Evolutionary conservation across 2,329 filamentous ascomycete genomes (phyloP).

Genomic region (Fusarium sterilihyphosum): DNA sequence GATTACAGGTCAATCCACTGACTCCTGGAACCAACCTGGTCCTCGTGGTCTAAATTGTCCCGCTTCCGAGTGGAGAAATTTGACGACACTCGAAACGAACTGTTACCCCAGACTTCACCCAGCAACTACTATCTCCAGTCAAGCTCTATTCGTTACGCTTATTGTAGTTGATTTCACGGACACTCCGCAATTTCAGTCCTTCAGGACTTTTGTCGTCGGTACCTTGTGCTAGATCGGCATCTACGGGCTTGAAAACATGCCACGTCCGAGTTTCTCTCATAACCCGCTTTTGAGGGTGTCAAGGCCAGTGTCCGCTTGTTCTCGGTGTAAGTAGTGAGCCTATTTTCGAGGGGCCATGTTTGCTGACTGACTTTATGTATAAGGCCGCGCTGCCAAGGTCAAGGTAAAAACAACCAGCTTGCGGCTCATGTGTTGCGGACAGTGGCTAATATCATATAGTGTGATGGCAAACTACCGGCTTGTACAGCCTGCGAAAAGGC

Average conservation of each 20-base stretch:
- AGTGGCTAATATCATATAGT: slow-evolving; percentile 59
- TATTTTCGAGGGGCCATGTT: neutral
- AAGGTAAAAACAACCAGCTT: slow-evolving; percentile 63
- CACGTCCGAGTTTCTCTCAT: slow-evolving; percentile 59
- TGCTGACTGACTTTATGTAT: neutral
- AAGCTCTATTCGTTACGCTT: slow-evolving; percentile 3
- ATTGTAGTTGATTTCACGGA: neutral
- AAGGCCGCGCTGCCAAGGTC: slow-evolving; percentile 86
- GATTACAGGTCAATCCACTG: slow-evolving; percentile 4
- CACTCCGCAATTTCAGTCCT: neutral
- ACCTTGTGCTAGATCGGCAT: neutral
- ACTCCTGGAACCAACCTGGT: slow-evolving; percentile 25
- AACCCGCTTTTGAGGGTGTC: slow-evolving; percentile 77
- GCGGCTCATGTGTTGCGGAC: neutral
- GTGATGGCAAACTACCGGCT: slow-evolving; percentile 93
- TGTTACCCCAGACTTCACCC: slow-evolving; percentile 20
- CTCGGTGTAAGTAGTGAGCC: slow-evolving; percentile 66
- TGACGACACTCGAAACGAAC: slow-evolving; percentile 39
- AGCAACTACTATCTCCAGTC: slow-evolving; percentile 22
- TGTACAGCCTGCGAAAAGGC: slow-evolving; percentile 96
- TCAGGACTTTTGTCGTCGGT: neutral
- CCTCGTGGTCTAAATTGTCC: slow-evolving; percentile 34
- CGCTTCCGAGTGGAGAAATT: slow-evolving; percentile 40
- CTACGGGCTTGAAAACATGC: slow-evolving; percentile 48
- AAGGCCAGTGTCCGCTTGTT: slow-evolving; percentile 82